phyloP scores from a whole-genome alignment of 495 filamentous ascomycete genomes.

The Neurospora cerealis region DNA sequence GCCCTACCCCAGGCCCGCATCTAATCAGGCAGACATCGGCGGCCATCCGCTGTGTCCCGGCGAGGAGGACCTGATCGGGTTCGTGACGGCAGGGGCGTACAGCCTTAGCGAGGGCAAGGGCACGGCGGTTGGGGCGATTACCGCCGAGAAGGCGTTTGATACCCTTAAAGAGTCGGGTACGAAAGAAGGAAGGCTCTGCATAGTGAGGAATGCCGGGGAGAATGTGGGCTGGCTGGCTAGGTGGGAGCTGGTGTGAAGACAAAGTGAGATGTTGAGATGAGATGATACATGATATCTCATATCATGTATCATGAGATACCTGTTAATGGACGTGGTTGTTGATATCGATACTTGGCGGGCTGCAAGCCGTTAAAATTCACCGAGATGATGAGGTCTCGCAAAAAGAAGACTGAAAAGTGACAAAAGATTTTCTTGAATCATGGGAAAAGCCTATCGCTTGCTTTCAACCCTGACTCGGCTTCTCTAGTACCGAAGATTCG shows the following conservation, averaged over 20 bases:
- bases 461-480: background rate
- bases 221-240: conserved; percentile 63
- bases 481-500: background rate
- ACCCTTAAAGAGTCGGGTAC: conserved; percentile 2
- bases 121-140: conserved; percentile 64
- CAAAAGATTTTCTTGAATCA: background rate
- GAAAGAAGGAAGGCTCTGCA: conserved; percentile 48
- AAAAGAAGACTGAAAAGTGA: background rate
- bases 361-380: background rate
- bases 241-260: conserved; percentile 60
- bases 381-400: background rate
- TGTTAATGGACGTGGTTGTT: background rate
- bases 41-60: conserved; percentile 55
- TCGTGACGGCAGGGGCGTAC: conserved; percentile 80
- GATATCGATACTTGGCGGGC: background rate
- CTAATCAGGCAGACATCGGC: conserved; percentile 25
- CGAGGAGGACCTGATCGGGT: conserved; percentile 77
- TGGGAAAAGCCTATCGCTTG: background rate
- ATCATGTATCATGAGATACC: background rate
- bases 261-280: background rate
- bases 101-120: conserved; percentile 68
- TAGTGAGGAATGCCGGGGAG: conserved; percentile 73
- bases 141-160: conserved; percentile 46
- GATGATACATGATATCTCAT: background rate
- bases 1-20: conserved; percentile 12